Evolutionary conservation across 805 yeast species (phyloP), one percentile per base, ranked within the genome.

Genomic region (Kurtzmaniella cleridarum): DNA sequence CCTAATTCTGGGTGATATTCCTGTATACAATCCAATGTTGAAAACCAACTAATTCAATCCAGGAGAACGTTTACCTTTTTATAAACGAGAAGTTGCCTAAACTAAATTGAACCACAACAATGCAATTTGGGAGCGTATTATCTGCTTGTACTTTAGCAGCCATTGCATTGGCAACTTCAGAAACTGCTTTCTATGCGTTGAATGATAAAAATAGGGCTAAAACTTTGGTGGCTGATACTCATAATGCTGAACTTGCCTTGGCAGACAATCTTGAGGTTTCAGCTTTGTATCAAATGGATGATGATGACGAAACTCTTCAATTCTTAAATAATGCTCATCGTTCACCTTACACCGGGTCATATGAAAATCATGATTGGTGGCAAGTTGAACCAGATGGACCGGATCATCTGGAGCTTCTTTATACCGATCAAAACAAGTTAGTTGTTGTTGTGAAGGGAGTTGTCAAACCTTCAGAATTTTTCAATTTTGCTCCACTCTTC

Each of bases 261-360:
- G 71, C 76, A 29, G 76, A 73, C 46, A 64, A 61, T 40, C 60
- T 71, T 38, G 74, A 62, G 16, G 60, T 68, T 17, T 60, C 71
- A 16, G 62, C 59, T 16, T 53, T 54, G 42, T 66, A 62, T 45
- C 49, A 55, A 26, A 41, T 72, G 30, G 64, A 62, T 16, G 48
- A 54, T n/a, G 45, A 51, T 23, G 45, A 50, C 1, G 41, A 46
- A 23, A 38, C 47, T 15, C 46, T 59, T 32, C 54, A 60, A 13
- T 57, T 62, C 38, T 41, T 62, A 26, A 53, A 53, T 13, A 34
- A 42, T n/a, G n/a, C n/a, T 11, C 29, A 34, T 27, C 28, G 27
- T n/a, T n/a, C n/a, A n/a, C n/a, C n/a, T 30, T 12, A 10, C 13
- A 14, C 13, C 10, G 8, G 9, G 13, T 14, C 8, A 14, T 10